Evolutionary conservation across 2,329 filamentous ascomycete species (phyloP).

Genomic region (Epichloe gansuensis): DNA sequence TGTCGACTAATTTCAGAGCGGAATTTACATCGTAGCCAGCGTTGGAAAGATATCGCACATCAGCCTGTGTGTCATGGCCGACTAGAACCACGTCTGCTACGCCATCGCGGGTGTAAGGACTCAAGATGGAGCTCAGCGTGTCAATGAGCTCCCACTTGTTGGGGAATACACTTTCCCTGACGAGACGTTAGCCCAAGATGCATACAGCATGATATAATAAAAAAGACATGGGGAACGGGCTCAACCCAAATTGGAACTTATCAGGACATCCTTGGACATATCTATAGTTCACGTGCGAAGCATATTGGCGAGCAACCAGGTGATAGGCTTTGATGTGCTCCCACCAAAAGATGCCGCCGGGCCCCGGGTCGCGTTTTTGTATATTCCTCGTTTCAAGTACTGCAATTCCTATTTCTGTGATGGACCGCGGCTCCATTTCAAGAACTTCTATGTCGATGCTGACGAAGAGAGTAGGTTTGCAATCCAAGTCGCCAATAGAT

Average conservation of each 20-base stretch:
- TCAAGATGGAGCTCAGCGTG: conserved; percentile 25
- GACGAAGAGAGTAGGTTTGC: conserved; percentile 45
- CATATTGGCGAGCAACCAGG: conserved; percentile 60
- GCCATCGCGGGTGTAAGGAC: conserved; percentile 13
- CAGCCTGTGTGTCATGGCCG: conserved; percentile 58
- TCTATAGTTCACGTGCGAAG: conserved; percentile 49
- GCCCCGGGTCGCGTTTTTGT: conserved; percentile 42
- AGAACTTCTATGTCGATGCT: conserved; percentile 74
- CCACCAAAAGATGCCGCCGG: conserved; percentile 53
- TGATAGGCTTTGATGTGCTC: conserved; percentile 56
- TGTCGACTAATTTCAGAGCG: conserved; percentile 42
- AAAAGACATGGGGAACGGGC: too few species aligned
- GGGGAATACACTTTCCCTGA: conserved; percentile 31
- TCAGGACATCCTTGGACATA: conserved; percentile 65
- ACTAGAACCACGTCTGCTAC: conserved; percentile 55
- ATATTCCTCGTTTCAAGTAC: conserved; percentile 59
- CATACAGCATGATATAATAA: not conserved
- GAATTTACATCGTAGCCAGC: conserved; percentile 50
- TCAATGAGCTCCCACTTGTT: conserved; percentile 19
- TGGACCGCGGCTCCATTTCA: conserved; percentile 49
- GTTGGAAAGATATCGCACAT: conserved; percentile 53
- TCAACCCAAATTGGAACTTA: conserved; percentile 60
- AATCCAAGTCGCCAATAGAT: not conserved
- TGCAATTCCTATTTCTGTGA: conserved; percentile 81
- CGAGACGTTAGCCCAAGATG: conserved; percentile 4